Base-by-base conservation (phyloP, 805 yeast genomes). In the Hanseniaspora lindneri region DNA sequence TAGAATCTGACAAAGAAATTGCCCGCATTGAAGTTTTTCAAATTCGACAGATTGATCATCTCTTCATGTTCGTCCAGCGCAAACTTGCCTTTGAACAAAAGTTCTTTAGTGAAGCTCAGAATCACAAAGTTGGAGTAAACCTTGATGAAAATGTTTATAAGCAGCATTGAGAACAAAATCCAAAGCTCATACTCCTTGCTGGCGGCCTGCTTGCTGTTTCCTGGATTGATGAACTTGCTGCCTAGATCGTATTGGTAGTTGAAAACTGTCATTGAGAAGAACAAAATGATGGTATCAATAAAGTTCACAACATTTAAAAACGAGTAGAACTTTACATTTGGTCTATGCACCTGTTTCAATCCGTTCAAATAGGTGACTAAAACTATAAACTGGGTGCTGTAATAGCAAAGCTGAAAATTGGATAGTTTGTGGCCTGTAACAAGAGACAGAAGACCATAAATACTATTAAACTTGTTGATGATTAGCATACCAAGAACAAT, bases 401-500 rank as follows among this genome's bases (percentile, higher is more conserved):
- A 86, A 54, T 79, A 76, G 1, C 82, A 51, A 92, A 95, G 83
- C 60, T 89, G 96, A 66, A 83, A 67, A 52, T 79, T 19, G 13
- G 48, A 44, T 16, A 44, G 24, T 13, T 21, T 29, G 59, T 88
- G 95, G 1, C 95, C 92, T 0, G 96, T 88, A 58, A 89, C 74
- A 23, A 89, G 62, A 1, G 96, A 87, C 20, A 87, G 67, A 30
- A 89, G 68, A 25, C 96, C 98, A 63, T 81, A 89, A 19, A 79
- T 69, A 9, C 97, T 96, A 51, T 94, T 79, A 55, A 88, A 84
- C 61, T 88, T 88, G 67, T 89, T 89, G 54, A 88, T 71, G 32
- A 87, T 73, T 14, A 88, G 82, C 32, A 83, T 69, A 1, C 84
- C 80, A 4, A 87, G 69, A 19, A 82, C 75, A 1, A 85, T 62